Base-by-base conservation (phyloP, 2,329 filamentous ascomycete species). In the Emericellopsis atlantica region DNA sequence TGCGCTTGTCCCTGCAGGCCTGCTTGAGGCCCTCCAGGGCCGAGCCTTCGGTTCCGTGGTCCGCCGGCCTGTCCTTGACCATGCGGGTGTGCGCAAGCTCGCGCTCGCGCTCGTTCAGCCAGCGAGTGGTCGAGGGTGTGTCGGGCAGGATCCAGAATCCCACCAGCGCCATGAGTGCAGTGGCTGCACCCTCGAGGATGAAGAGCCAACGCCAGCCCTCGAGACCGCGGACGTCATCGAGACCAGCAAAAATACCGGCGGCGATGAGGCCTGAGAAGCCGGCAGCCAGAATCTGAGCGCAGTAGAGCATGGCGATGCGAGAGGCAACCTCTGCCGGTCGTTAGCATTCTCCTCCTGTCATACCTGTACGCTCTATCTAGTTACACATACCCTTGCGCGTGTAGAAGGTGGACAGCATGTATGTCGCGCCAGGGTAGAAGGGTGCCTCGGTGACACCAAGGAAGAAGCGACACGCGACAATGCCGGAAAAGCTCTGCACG, bases 261-360 rank as follows among this genome's bases (percentile, higher is more conserved):
- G 72, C 69, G 29, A 79, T 72, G 37, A 77, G 55, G 2, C 77
- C 79, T 0, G 77, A 79, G 50, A 85, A 83, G 0, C 79, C 80
- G 1, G 79, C 79, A 1, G 75, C 79, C 2, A 84, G 67, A 12
- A 84, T 64, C 6, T 77, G 76, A 0, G 79, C 81, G 2, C 76
- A 76, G 46, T 70, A 62, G 2, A 62, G 65, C 3, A 79, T 59
- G 4, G 76, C 74, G 23, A 77, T 80, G 4, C 78, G 65, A 26
- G 79, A 62, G 5, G 72, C 75, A 2, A 81, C 61, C 54, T 81
- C 80, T 51, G 72, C 18, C 4, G 5, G 3, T 21, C 18, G 18
- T 21, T 21, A 21, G 18, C 18, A 21, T 21, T 21, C 18, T 21
- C 18, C 18, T 5, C 18, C 18, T 5, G 3, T 21, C 18, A 21